Base-by-base conservation (phyloP, 1,139 yeast species). In the Saccharomyces hybrid region DNA sequence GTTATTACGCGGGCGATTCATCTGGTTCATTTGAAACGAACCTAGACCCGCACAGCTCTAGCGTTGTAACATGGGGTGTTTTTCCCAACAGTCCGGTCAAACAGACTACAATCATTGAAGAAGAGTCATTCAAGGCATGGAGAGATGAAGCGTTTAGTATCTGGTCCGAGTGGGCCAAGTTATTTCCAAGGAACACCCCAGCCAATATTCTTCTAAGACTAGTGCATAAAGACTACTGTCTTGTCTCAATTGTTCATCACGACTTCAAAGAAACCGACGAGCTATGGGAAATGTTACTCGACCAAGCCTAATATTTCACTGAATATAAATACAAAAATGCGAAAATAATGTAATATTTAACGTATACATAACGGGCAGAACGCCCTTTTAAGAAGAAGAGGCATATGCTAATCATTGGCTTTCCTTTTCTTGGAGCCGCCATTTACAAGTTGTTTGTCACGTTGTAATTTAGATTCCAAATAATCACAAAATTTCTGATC, bases 11-110 rank as follows among this genome's bases (percentile, higher is more conserved):
- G 34, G 91, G 95, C 47, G 89, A 85, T 67, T 66, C 79, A 47
- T 59, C 71, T 2, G 85, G 85, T 1, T 66, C 72, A n/a, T 81
- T 88, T 59, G 73, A 75, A 32, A 80, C 91, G 3, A 87, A 86
- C 62, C 72, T 86, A 65, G 77, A 78, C 0, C 64, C 71, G 1
- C 74, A 73, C 14, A 75, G 79, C 20, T 77, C 85, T 4, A 83
- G 85, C 62, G 96, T 95, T 26, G 95, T 93, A 8, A 93, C 98
- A 0, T 93, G 97, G 97, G 97, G 97, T 55, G 95, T 87, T 2
- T 90, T 91, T 75, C 95, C 95, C 2, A 86, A 84, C 71, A 80
- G 88, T 61, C 96, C 88, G 67, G 84, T 88, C 50, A 79, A 88
- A 32, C 97, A 89, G 69, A 88, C 96, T 1, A 90, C 98, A 0